Evolutionary conservation across 2,329 filamentous ascomycete species (phyloP).

Genomic region (Colletotrichum echinochloae): DNA sequence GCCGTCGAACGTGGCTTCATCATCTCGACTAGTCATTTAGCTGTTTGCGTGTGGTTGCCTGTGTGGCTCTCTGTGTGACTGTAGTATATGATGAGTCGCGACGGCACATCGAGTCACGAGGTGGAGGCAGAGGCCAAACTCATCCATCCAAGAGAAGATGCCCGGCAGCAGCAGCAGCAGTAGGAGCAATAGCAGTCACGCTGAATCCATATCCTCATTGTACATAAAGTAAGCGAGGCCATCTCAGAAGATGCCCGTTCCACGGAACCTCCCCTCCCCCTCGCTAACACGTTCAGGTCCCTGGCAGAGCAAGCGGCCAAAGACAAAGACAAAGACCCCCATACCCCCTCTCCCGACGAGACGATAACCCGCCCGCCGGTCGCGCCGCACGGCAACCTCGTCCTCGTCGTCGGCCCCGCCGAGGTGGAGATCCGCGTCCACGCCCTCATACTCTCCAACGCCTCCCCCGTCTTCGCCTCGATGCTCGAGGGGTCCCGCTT

Average conservation of each 20-base stretch:
- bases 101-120: neutral
- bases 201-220: neutral
- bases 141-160: neutral
- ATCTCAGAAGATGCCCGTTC: neutral
- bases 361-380: neutral
- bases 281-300: neutral
- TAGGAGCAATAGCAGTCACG: neutral
- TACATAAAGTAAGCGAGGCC: neutral
- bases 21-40: neutral
- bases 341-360: neutral
- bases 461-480: constrained; percentile 16
- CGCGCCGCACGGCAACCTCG: constrained; percentile 17
- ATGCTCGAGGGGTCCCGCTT: neutral
- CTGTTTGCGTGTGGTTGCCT: neutral
- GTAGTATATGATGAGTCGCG: constrained; percentile 8
- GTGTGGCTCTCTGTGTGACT: too few relatives aligned
- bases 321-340: neutral
- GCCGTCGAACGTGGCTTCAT: neutral
- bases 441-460: constrained; percentile 5
- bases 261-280: neutral
- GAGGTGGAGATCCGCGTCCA: constrained; percentile 9
- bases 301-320: neutral
- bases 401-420: constrained; percentile 16
- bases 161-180: neutral
- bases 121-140: neutral